A percentile compares a stretch with the other conserved stretches of the same genome.
Evolutionary conservation across 176 grass and related monocot genomes (phyloP).

Genomic region (Lolium multiflorum): DNA sequence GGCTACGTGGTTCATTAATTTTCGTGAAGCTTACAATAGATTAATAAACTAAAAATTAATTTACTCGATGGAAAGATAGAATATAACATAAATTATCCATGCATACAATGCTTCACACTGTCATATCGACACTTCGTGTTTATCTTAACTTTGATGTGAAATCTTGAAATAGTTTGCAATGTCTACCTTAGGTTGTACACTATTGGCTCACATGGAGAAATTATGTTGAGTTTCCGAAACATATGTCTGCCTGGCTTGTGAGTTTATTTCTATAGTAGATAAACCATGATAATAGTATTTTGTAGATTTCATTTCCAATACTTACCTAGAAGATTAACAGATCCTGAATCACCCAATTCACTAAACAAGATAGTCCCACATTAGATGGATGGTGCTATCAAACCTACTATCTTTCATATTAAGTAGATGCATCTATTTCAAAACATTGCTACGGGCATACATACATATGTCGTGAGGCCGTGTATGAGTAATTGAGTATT

Average conservation of each 20-base stretch:
- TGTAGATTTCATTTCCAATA: neutral
- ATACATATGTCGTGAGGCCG: neutral
- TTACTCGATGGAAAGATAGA: neutral
- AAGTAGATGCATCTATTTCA: too few relatives aligned
- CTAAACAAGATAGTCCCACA: neutral
- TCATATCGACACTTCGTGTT: too few relatives aligned
- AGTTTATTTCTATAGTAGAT: neutral
- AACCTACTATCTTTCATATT: neutral
- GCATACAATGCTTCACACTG: too few relatives aligned
- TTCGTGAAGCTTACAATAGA: neutral
- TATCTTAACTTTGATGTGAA: neutral
- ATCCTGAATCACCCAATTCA: neutral
- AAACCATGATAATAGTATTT: neutral
- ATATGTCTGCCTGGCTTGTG: neutral
- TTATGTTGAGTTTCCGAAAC: neutral
- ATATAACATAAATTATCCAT: too few relatives aligned
- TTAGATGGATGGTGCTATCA: neutral
- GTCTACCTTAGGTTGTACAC: neutral
- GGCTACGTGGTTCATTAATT: too few relatives aligned
- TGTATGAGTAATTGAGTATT: neutral
- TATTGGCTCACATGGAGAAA: neutral
- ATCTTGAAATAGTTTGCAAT: neutral
- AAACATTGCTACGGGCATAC: too few relatives aligned
- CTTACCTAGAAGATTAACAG: neutral
- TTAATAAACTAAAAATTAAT: neutral